These are phyloP conservation scores for Schizopora paradoxa DNA, from an alignment of 1,284 basidiomycete species.

Conservation along the genomic window DNA sequence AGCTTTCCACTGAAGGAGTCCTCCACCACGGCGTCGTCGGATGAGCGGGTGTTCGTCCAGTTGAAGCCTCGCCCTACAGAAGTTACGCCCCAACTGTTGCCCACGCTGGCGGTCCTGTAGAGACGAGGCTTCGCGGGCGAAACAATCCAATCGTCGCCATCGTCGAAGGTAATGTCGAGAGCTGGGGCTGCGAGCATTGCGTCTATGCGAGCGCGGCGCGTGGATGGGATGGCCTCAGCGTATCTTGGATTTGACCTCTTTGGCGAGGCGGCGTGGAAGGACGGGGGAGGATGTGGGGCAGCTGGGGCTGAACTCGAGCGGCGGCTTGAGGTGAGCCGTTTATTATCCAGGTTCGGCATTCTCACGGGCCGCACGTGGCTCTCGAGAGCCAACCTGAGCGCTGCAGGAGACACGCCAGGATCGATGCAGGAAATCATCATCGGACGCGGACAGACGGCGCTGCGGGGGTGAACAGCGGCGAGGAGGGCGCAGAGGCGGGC, in stretches of 20 bases:
- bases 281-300: background rate
- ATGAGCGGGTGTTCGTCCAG: conserved; percentile 48
- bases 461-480: background rate
- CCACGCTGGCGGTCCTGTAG: conserved; percentile 58
- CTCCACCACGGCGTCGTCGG: conserved; percentile 20
- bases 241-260: conserved; percentile 13
- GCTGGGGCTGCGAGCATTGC: conserved; percentile 54
- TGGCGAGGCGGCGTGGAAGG: background rate
- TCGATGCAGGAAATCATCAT: conserved; percentile 2
- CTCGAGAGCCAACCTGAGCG: background rate
- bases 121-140: conserved; percentile 36
- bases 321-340: background rate
- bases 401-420: background rate
- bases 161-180: conserved; percentile 57
- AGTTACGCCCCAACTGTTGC: conserved; percentile 76
- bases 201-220: background rate
- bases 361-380: conserved; percentile 1
- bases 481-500: background rate
- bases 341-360: background rate
- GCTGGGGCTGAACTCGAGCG: background rate
- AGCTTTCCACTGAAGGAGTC: no score
- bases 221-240: conserved; percentile 1
- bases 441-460: background rate
- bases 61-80: conserved; percentile 77
- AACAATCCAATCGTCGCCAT: conserved; percentile 56